Evolutionary conservation across 805 yeast species (phyloP), one percentile per base, ranked within the genome.

Genomic region (Kodamaea hsintzibuensis): DNA sequence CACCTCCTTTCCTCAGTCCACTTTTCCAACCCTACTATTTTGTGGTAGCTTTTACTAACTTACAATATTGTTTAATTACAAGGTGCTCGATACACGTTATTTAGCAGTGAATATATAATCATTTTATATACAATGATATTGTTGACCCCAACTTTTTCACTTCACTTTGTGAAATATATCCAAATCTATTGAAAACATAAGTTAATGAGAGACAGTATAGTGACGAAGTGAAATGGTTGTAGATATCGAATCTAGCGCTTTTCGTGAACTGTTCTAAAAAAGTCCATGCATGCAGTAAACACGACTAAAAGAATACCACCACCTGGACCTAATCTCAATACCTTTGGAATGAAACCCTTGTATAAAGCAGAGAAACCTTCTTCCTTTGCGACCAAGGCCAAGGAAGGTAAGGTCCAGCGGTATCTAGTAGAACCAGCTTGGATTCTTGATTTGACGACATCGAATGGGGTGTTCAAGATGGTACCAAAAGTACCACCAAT

Each of bases 401-500:
- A 75, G 2, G 96, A 82, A 42, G 97, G 97, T 60, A 85, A 64
- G 16, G 98, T 84, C 98, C 99, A 95, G 72, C 84, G 88, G 75
- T 93, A 93, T 73, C 88, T 92, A 61, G 93, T 88, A 33, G 82
- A 80, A 56, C 88, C 91, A 57, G 96, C 96, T 74, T 95, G 99
- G 64, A 95, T 89, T 78, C 99, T 85, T 12, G 97, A 89, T 78
- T 95, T 95, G 63, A 95, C 98, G 51, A 95, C 97, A 72, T 95
- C 99, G 63, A 93, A 91, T 47, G 99, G 99, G 33, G 98, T 95
- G 78, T 92, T 95, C 64, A 93, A 74, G 57, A 89, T 66, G n/a
- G 98, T 93, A 77, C 99, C 99, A 58, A 89, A 82, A 48, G 96
- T 90, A 72, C 99, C 99, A 77, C 99, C 99, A 67, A 93, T 83